Base-by-base conservation (phyloP, 345 rosid species). In the Arabis hirsuta region DNA sequence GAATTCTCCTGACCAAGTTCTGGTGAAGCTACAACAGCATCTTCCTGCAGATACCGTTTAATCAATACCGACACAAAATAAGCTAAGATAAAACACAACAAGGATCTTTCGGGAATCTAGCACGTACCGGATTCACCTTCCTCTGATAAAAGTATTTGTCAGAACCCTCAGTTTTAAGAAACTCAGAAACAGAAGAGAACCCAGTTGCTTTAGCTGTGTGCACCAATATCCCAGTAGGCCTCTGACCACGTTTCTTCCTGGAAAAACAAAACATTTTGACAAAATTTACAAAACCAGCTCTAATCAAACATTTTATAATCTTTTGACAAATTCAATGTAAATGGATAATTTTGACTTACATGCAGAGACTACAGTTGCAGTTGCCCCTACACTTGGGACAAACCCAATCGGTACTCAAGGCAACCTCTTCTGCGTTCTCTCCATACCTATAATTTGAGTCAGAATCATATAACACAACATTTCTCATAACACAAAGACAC, bases 321-420 rank as follows among this genome's bases (percentile, higher is more conserved):
- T 45, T 41, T 9, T 13, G 51, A 34, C 43, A 39, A 38, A 71
- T 48, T 48, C 12, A 36, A 26, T 58, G 74, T 14, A 5, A 29
- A 14, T 12, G 4, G 0, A 20, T 62, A 14, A 10, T 50, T 57
- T 47, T 27, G 27, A 31, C 29, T 84, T 62, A 91, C 99, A 70
- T 86, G 86, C 99, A 95, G 1, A 13, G 24, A 72, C 97, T 95
- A 78, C 99, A 95, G 52, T 88, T 95, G 81, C 99, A 95, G 9
- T 80, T 81, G 60, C 82, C 96, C 45, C 82, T 84, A 67, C 99
- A 95, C 71, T 78, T 95, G 32, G 90, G 96, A 51, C 99, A 95
- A 34, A 61, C 57, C 99, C 99, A 95, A 55, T 81, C 76, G 32
- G 56, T 80, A 54, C 77, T 60, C 42, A 50, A 26, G 0, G 80